These are phyloP conservation scores for Meira miltonrushii DNA, from an alignment of 1,284 basidiomycete species.

Conservation along the genomic window DNA sequence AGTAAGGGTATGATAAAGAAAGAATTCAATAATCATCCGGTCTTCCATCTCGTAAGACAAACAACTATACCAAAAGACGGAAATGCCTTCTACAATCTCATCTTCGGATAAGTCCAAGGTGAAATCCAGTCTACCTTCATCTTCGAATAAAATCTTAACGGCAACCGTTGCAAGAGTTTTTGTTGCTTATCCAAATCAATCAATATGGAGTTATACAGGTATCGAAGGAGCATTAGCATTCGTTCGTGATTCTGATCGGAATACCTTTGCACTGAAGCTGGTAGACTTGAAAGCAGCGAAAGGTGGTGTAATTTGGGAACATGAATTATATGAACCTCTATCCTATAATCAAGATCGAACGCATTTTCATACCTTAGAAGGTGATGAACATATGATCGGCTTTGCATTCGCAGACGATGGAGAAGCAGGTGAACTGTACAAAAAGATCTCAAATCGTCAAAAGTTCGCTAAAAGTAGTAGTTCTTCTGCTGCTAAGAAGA, in stretches of 20 bases:
- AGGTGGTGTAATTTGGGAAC: slow-evolving; percentile 80
- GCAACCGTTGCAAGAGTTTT: slow-evolving; percentile 50
- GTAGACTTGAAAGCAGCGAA: slow-evolving; percentile 40
- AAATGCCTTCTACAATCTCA: slow-evolving; percentile 44
- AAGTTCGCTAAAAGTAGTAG: slow-evolving; percentile 61
- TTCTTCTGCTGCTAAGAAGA: not conserved
- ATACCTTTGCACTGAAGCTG: slow-evolving; percentile 40
- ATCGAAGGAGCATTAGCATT: slow-evolving; percentile 48
- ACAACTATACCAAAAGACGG: not conserved
- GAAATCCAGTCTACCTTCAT: slow-evolving; percentile 45
- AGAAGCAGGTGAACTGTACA: slow-evolving; percentile 82
- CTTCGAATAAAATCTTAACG: slow-evolving; percentile 47
- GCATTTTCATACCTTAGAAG: slow-evolving; percentile 88
- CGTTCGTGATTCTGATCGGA: slow-evolving; percentile 34
- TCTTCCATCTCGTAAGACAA: too few species aligned
- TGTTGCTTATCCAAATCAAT: slow-evolving; percentile 31
- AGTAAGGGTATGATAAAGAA: too few species aligned
- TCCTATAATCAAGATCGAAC: slow-evolving; percentile 79
- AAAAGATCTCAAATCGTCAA: slow-evolving; percentile 70
- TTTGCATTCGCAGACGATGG: slow-evolving; percentile 82
- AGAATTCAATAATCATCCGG: too few species aligned
- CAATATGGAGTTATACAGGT: slow-evolving; percentile 42
- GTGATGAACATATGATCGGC: slow-evolving; percentile 83
- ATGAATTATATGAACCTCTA: slow-evolving; percentile 81
- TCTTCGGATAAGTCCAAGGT: slow-evolving; percentile 49